Percentiles rank a stretch among this genome's conserved stretches.
These are phyloP conservation scores for Trametes polyzona DNA, from an alignment of 1,284 basidiomycete species.

Conservation along the genomic window DNA sequence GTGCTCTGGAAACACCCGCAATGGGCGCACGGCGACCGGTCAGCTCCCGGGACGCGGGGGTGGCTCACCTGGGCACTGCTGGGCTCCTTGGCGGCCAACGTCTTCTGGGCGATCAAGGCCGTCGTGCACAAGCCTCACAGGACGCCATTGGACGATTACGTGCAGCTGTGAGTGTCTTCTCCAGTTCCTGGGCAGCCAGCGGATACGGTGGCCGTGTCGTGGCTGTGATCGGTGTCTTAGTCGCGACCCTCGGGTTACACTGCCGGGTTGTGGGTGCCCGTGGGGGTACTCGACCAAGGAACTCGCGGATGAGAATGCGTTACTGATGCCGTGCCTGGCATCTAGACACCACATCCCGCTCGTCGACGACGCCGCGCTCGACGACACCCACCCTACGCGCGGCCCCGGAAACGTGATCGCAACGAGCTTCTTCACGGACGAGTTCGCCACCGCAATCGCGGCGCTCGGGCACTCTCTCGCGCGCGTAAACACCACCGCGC, in stretches of 20 bases:
- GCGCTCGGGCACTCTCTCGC: conserved; percentile 47
- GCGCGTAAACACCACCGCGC: conserved; percentile 40
- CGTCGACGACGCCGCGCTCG: conserved; percentile 5
- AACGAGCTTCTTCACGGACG: conserved; percentile 47
- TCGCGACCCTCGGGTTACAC: background rate
- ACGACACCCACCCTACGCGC: conserved; percentile 6
- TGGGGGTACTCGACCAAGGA: background rate
- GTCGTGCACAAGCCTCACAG: background rate
- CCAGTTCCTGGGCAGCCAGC: background rate
- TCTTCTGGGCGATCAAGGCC: conserved; percentile 6
- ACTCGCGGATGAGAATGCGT: background rate
- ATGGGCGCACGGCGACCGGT: background rate
- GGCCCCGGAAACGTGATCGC: conserved; percentile 41
- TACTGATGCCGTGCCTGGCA: background rate
- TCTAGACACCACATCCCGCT: conserved; percentile 20
- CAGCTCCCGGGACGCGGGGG: conserved; percentile 10
- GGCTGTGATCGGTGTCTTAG: too few species aligned
- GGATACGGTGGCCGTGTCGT: too few species aligned
- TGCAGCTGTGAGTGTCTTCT: conserved; percentile 18
- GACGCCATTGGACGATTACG: conserved; percentile 12
- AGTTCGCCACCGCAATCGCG: conserved; percentile 45
- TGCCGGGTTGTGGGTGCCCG: background rate
- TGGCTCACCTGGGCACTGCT: conserved; percentile 9
- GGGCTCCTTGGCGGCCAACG: conserved; percentile 12
- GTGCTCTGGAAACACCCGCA: conserved; percentile 5